Base-by-base conservation (phyloP, 176 grass and related monocot genomes). In the Secale cereale region DNA sequence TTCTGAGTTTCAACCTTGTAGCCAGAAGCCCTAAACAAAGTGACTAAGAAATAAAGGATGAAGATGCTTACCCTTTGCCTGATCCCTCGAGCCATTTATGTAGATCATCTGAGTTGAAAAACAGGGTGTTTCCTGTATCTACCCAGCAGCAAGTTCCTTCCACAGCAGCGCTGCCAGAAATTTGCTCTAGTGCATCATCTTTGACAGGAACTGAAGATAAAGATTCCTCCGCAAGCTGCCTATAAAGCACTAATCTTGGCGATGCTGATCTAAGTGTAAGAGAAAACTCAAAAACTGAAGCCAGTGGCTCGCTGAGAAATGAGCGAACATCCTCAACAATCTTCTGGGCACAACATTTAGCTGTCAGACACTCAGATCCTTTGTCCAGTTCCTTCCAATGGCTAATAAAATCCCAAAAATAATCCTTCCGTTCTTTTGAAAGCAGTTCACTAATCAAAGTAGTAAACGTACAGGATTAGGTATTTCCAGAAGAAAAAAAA, bases 181-280 rank as follows among this genome's bases (percentile, higher is more conserved):
- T 82, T 82, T 88, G 68, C 48, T 94, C 82, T 17, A 65, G 43
- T 66, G 85, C 46, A 77, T 79, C 36, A 39, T 83, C 81, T 43
- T 91, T 70, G 52, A 87, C 54, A 87, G 87, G 78, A 88, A 86
- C 63, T n/a, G 83, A 87, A 86, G 95, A 89, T 39, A 98, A 85
- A 67, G 93, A 92, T 26, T 95, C 97, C 84, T 98, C 88, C 31
- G 97, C 97, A 67, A 98, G 83, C 84, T 98, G 89, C 77, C 48
- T 89, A 28, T 98, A 92, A 22, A 98, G 88, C 46, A 95, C 90
- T 89, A 98, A 80, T 86, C 91, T 92, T 50, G 97, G 93, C 37
- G 93, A 98, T 69, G 97, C 86, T 33, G 93, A 94, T 89, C 97
- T 88, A 87, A 98, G 97, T 77, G 89, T 89, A 86, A 98, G 89